phyloP scores from a whole-genome alignment of 306 rosid genomes.

The Pueraria montana region DNA sequence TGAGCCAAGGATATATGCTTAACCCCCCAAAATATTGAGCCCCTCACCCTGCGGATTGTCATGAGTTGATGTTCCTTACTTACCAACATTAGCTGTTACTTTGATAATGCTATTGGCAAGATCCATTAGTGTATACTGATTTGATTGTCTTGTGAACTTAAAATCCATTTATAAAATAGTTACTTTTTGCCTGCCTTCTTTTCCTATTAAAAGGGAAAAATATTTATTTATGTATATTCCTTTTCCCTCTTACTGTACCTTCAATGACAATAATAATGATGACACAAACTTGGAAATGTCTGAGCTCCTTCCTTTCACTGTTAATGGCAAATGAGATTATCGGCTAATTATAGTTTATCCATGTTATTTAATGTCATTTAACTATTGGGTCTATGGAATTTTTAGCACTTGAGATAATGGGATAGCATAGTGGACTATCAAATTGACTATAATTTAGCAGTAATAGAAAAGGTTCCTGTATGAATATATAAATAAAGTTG shows the following conservation, averaged over 20 bases:
- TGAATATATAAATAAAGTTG: slow-evolving; percentile 14
- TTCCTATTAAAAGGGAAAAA: neutral
- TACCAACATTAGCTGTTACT: neutral
- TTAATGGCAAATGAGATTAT: slow-evolving; percentile 11
- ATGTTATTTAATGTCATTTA: slow-evolving; percentile 9
- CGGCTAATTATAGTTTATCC: slow-evolving; percentile 5
- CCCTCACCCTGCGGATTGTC: neutral
- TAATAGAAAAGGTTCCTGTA: slow-evolving; percentile 4
- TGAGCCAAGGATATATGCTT: slow-evolving; percentile 10
- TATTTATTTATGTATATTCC: neutral
- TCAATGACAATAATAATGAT: neutral
- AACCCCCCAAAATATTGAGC: neutral
- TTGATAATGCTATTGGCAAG: slow-evolving; percentile 5
- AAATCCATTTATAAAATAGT: neutral
- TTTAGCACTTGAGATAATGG: slow-evolving; percentile 5
- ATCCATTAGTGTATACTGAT: neutral
- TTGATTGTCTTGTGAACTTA: slow-evolving; percentile 5
- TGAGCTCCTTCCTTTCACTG: slow-evolving; percentile 7
- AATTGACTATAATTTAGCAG: slow-evolving; percentile 4
- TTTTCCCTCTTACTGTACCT: neutral
- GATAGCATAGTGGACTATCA: neutral
- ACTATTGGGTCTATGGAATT: neutral
- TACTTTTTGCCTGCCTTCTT: slow-evolving; percentile 14
- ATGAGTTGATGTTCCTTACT: neutral
- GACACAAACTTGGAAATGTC: neutral